These are phyloP conservation scores for Balamuthia mandrillaris DNA, from an alignment of 208 protist genomes.

Conservation along the genomic window DNA sequence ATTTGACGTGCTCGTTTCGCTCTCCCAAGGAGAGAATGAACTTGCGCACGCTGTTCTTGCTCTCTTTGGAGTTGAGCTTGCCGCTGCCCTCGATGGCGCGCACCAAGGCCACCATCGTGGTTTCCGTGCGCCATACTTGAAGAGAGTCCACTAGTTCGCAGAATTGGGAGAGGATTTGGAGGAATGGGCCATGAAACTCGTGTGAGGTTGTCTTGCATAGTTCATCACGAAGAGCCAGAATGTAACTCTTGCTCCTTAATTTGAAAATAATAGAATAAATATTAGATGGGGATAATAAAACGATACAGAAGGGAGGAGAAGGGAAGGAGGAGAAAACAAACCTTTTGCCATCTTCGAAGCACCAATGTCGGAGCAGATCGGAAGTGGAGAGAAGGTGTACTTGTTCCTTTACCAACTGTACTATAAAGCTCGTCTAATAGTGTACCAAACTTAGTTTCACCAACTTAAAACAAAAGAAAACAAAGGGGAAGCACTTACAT, in stretches of 20 bases:
- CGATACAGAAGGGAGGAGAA: neutral
- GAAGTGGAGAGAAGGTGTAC: neutral
- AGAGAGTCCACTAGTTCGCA: neutral
- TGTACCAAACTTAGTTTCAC: neutral
- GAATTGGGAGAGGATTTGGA: conserved; percentile 8
- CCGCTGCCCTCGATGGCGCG: neutral
- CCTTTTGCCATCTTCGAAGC: conserved; percentile 13
- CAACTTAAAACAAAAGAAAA: neutral
- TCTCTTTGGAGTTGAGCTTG: neutral
- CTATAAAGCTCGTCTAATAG: neutral
- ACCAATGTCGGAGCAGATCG: conserved; percentile 23
- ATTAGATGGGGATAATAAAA: neutral
- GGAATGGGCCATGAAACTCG: neutral
- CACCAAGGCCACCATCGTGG: neutral
- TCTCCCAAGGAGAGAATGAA: neutral
- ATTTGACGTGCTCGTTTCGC: conserved; percentile 3
- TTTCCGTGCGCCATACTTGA: conserved; percentile 1
- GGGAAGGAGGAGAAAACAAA: neutral
- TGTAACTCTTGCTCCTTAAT: too few species aligned
- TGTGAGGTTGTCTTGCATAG: neutral
- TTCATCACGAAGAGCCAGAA: neutral
- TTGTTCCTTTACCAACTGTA: neutral
- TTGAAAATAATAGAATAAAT: neutral
- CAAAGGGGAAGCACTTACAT: neutral
- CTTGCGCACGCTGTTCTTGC: neutral